These are phyloP conservation scores for Candida methanosorbosa DNA, from an alignment of 805 yeast species.

Conservation along the genomic window DNA sequence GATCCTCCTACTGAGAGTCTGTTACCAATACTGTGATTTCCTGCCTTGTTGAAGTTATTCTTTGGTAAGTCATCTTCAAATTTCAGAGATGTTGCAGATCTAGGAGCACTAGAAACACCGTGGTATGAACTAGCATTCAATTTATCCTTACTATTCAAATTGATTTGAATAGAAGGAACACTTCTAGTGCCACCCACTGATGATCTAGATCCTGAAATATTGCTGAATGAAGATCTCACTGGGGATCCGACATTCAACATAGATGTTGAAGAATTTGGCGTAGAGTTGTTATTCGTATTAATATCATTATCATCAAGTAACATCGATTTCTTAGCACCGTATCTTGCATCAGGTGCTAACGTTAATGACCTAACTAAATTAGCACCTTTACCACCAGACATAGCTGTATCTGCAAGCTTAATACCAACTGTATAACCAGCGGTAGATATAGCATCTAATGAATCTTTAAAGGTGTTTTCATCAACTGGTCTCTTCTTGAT, in stretches of 20 bases:
- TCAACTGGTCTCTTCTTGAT: constrained; percentile 14
- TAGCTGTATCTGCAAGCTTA: constrained; percentile 27
- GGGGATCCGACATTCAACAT: too few relatives aligned
- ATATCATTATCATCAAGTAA: constrained; percentile 11
- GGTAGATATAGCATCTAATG: constrained; percentile 20
- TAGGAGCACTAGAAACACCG: constrained; percentile 11
- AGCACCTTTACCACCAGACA: constrained; percentile 27
- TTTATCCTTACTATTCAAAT: background rate
- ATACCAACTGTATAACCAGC: constrained; percentile 25
- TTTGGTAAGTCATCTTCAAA: constrained; percentile 6
- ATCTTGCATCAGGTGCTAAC: constrained; percentile 27
- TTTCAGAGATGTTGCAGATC: constrained; percentile 12
- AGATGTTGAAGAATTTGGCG: too few relatives aligned
- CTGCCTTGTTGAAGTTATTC: background rate
- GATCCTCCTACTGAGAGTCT: background rate
- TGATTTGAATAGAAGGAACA: too few relatives aligned
- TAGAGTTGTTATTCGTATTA: background rate
- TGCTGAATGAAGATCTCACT: too few relatives aligned
- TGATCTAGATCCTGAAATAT: too few relatives aligned
- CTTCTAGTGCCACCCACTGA: too few relatives aligned
- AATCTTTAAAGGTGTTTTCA: constrained; percentile 20
- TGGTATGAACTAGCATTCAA: constrained; percentile 1
- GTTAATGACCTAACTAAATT: constrained; percentile 32
- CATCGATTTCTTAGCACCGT: constrained; percentile 21
- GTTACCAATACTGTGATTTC: background rate